Conservation (phyloP, 768 basidiomycete species). For the Stropharia rugosoannulata region DNA sequence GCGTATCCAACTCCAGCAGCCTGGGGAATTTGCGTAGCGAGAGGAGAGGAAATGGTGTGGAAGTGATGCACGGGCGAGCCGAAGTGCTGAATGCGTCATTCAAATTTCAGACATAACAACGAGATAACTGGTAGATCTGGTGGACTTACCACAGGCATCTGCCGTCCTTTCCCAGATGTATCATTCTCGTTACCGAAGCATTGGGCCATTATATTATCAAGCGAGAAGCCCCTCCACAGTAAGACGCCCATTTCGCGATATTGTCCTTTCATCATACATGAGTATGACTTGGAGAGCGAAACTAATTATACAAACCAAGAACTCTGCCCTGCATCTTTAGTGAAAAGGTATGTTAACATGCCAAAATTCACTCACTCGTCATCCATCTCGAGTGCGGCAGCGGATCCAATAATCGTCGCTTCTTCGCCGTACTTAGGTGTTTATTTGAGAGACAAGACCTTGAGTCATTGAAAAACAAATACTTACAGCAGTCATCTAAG, state of each 20-base stretch:
- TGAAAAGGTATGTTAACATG: neutral
- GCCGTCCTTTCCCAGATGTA: slow-evolving; percentile 76
- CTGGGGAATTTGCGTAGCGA: slow-evolving; percentile 94
- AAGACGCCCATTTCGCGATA: slow-evolving; percentile 93
- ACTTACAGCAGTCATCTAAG: slow-evolving; percentile 81
- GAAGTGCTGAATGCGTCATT: slow-evolving; percentile 60
- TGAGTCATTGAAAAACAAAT: neutral
- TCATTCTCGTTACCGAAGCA: slow-evolving; percentile 89
- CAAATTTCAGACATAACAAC: slow-evolving; percentile 1
- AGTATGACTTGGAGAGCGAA: neutral
- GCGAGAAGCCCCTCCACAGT: slow-evolving; percentile 80
- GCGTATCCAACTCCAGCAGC: slow-evolving; percentile 94
- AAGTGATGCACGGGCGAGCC: slow-evolving; percentile 84
- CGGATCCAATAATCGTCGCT: slow-evolving; percentile 86
- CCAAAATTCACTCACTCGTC: slow-evolving; percentile 68
- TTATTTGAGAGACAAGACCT: neutral
- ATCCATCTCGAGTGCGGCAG: slow-evolving; percentile 76
- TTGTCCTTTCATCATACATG: slow-evolving; percentile 53
- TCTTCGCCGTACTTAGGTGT: slow-evolving; percentile 77
- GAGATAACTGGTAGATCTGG: neutral
- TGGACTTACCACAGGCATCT: slow-evolving; percentile 85
- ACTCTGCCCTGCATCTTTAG: slow-evolving; percentile 45
- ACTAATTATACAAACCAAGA: slow-evolving; percentile 51
- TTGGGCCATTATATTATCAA: slow-evolving; percentile 86
- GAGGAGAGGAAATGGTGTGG: slow-evolving; percentile 90